phyloP scores from a whole-genome alignment of 2,329 filamentous ascomycete genomes.

The Clonostachys rosea region DNA sequence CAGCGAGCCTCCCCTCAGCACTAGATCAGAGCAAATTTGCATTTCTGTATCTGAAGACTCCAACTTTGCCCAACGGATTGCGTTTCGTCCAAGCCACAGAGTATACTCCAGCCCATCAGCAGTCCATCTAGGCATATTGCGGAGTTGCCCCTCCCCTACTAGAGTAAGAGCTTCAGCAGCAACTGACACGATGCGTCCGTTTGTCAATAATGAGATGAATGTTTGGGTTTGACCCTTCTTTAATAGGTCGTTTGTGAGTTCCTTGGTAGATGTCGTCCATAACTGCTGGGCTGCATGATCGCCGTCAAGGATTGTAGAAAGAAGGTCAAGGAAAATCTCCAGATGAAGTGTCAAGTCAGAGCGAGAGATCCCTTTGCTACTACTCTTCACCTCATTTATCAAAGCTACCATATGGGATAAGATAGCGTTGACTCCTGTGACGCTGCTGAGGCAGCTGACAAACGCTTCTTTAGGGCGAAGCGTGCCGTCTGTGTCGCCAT shows the following conservation, averaged over 20 bases:
- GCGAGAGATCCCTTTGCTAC: slow-evolving; percentile 16
- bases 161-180: slow-evolving; percentile 51
- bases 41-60: slow-evolving; percentile 24
- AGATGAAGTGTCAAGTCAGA: slow-evolving; percentile 38
- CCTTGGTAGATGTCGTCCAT: slow-evolving; percentile 26
- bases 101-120: slow-evolving; percentile 61
- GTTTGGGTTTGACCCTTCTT: slow-evolving; percentile 24
- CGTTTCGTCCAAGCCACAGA: slow-evolving; percentile 65
- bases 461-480: slow-evolving; percentile 36
- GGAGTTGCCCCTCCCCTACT: slow-evolving; percentile 26
- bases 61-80: slow-evolving; percentile 38
- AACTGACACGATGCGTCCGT: slow-evolving; percentile 43
- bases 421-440: slow-evolving; percentile 75
- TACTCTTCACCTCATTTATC: slow-evolving; percentile 42
- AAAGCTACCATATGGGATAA: slow-evolving; percentile 63
- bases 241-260: slow-evolving; percentile 12
- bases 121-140: slow-evolving; percentile 47
- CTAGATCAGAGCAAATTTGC: slow-evolving; percentile 39
- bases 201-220: slow-evolving; percentile 38
- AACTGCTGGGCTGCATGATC: slow-evolving; percentile 26
- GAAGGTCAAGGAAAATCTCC: slow-evolving; percentile 34
- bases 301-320: slow-evolving; percentile 32
- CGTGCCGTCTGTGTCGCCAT: slow-evolving; percentile 17
- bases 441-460: slow-evolving; percentile 62
- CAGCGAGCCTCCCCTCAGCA: slow-evolving; percentile 60